Evolutionary conservation across 176 grass and related monocot genomes (phyloP), one percentile per base, ranked within the genome.

Genomic region (Metroxylon sagu): DNA sequence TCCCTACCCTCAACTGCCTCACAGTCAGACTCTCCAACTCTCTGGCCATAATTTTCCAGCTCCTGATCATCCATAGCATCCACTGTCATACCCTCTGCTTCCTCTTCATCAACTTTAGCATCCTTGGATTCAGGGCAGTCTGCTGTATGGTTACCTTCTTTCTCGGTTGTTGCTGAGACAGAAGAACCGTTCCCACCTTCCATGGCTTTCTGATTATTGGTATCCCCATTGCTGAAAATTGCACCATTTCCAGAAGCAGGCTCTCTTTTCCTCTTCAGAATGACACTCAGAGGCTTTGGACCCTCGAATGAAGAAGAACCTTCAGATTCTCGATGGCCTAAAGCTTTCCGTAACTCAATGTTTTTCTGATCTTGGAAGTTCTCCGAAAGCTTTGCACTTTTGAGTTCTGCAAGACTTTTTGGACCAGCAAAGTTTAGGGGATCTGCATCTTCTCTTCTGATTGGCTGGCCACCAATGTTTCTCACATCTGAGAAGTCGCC

Each of bases 191-290:
- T 8, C 35, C 10, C 35, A 43, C 35, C 8, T 43, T 43, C 35
- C 8, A 43, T 43, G 12, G 19, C 64, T 30, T n/a, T 31, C 26
- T 53, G 8, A 30, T 67, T 29, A 67, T 26, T 31, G 14, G 18
- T 16, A 18, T 53, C 48, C 21, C 2, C 25, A 29, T 14, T 26
- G 54, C 48, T 19, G 17, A 21, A 61, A 59, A 35, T 35, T 35
- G 31, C 31, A 35, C 19, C 49, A 8, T 27, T 55, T 31, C 49
- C 71, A 62, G 67, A 66, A 48, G 49, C n/a, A 19, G 48, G 25
- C 50, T 60, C 60, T 52, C 68, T 80, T 74, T 90, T 86, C 55
- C 73, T 83, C 79, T 86, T 82, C 55, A 86, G 48, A 50, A 86
- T 85, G 51, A 50, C 59, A 59, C 82, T 67, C 18, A 86, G 61